Percentiles rank a stretch among this genome's conserved stretches.
phyloP scores from a whole-genome alignment of 1,284 basidiomycete species.

The Somion occarium region DNA sequence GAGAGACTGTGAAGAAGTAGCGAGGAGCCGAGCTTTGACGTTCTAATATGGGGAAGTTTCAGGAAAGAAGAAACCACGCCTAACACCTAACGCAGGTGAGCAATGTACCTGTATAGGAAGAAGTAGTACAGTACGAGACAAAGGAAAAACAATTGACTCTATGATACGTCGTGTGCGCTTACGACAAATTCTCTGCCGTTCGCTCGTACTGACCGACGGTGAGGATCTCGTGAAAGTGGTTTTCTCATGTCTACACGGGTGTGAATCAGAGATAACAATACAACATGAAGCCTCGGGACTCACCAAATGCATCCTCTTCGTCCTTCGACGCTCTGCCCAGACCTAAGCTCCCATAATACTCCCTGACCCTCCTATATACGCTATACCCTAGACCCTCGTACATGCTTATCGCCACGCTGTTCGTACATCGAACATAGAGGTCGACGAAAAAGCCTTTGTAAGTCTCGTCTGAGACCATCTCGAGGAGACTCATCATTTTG shows the following conservation, averaged over 20 bases:
- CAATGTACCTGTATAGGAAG: not conserved
- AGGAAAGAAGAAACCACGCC: no score
- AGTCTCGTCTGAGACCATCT: slow-evolving; percentile 71
- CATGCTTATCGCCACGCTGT: slow-evolving; percentile 73
- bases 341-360: slow-evolving; percentile 81
- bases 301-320: slow-evolving; percentile 90
- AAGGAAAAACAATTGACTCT: slow-evolving; percentile 13
- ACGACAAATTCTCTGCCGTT: slow-evolving; percentile 75
- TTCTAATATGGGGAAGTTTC: no score
- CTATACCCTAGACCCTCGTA: slow-evolving; percentile 87
- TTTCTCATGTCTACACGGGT: slow-evolving; percentile 77
- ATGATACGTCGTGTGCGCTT: slow-evolving; percentile 64
- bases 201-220: slow-evolving; percentile 58
- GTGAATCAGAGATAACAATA: slow-evolving; percentile 9
- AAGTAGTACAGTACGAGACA: not conserved
- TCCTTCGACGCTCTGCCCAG: slow-evolving; percentile 64
- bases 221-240: slow-evolving; percentile 63
- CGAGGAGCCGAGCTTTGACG: no score
- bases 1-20: no score
- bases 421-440: slow-evolving; percentile 84
- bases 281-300: slow-evolving; percentile 28
- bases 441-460: slow-evolving; percentile 87
- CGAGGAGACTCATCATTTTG: slow-evolving; percentile 79
- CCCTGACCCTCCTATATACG: slow-evolving; percentile 79
- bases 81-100: no score